These are phyloP conservation scores for Entamoeba invadens DNA, from an alignment of 208 protist genomes.

Conservation along the genomic window DNA sequence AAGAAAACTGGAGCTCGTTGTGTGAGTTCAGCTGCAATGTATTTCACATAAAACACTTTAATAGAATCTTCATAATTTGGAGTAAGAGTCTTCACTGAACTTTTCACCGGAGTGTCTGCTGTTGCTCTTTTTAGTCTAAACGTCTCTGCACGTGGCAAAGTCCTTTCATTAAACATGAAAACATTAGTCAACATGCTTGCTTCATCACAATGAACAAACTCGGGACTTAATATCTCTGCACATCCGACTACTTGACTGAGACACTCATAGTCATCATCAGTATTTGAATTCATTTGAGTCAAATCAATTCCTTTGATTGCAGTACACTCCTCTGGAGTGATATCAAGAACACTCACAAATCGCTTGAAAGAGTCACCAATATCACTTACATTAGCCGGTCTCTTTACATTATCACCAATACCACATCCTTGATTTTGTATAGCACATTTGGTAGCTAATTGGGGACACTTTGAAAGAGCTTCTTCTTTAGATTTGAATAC, in stretches of 20 bases:
- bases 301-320: neutral
- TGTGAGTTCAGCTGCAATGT: neutral
- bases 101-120: neutral
- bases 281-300: neutral
- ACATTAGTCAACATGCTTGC: neutral
- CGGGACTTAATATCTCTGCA: neutral
- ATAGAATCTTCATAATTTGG: neutral
- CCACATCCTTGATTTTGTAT: neutral
- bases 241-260: neutral
- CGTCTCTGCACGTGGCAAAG: neutral
- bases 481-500: neutral
- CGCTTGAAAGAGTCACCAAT: neutral
- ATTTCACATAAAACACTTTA: neutral
- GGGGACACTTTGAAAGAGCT: neutral
- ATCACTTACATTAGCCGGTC: neutral
- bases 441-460: neutral
- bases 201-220: neutral
- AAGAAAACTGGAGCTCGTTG: neutral
- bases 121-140: neutral
- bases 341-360: neutral
- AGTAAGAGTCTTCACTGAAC: neutral
- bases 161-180: neutral
- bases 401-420: neutral
- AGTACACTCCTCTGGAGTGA: neutral
- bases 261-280: neutral